Base-by-base conservation (phyloP, 345 rosid genomes). In the Camelina laxa region DNA sequence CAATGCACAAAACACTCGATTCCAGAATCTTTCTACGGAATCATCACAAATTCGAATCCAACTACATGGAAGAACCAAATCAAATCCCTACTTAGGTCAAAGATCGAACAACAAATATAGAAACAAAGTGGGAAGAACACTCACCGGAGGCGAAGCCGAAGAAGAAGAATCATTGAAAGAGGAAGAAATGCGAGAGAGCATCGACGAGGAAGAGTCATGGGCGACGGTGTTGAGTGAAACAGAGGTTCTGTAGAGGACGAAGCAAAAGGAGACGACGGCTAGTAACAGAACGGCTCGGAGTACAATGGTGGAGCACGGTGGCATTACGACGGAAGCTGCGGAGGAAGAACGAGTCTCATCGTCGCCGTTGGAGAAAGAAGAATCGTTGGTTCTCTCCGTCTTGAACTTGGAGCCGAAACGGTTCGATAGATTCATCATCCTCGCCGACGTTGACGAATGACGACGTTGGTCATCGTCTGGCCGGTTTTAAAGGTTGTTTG, bases 241-340 rank as follows among this genome's bases (percentile, higher is more conserved):
- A 9, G 60, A 36, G 41, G 58, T 69, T 27, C 72, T 61, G 71
- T 82, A 79, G 61, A 86, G 68, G 38, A 84, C 49, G 72, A 84
- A 68, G 64, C 54, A 62, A 10, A 70, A 77, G 36, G 78, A 61
- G 12, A 16, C 4, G 53, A 48, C 3, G 60, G 8, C 1, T 4
- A 81, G 27, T 66, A 78, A 21, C 5, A 80, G n/a, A 5, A 74
- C 65, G 19, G 75, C 64, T 16, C 82, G 84, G 39, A 70, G 65
- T 8, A 56, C 12, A 56, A 2, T 56, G 64, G 2, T 30, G 19
- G 80, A 82, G 9, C 50, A 30, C 16, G 49, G 72, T 56, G 72
- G 64, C 65, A 45, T 56, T 44, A 20, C 31, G 73, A 44, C 41
- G 72, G 72, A 12, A 31, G 53, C 3, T 15, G 14, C 51, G 60